phyloP scores from a whole-genome alignment of 305 asterid genomes.

The Fraxinus xanthoxyloides region DNA sequence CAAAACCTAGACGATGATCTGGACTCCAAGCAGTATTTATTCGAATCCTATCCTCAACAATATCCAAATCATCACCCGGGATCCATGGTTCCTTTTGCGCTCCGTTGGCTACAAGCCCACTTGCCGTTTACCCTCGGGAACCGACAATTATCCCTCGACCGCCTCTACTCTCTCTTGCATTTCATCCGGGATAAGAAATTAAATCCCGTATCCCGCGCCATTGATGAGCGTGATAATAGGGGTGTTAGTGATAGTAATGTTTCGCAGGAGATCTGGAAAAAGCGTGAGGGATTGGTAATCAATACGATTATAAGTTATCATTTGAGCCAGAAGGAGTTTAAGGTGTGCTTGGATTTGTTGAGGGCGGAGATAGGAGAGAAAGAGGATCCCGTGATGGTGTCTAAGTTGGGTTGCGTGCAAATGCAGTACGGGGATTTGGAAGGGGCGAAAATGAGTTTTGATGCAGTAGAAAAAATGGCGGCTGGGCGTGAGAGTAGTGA shows the following conservation, averaged over 20 bases:
- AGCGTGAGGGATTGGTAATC: slow-evolving; percentile 58
- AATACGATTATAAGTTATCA: slow-evolving; percentile 75
- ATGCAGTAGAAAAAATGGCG: slow-evolving; percentile 49
- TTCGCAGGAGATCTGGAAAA: slow-evolving; percentile 56
- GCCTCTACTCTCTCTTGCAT: slow-evolving; percentile 64
- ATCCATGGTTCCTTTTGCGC: slow-evolving; percentile 88
- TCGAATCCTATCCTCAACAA: slow-evolving; percentile 62
- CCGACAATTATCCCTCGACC: slow-evolving; percentile 75
- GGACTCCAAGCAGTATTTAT: slow-evolving; percentile 48
- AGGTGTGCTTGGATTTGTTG: slow-evolving; percentile 63
- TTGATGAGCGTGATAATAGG: slow-evolving; percentile 18
- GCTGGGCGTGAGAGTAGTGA: slow-evolving; percentile 34
- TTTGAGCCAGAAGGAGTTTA: slow-evolving; percentile 79
- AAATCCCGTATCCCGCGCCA: slow-evolving; percentile 3
- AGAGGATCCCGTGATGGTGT: slow-evolving; percentile 57
- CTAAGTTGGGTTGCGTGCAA: slow-evolving; percentile 80
- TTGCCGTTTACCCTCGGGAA: slow-evolving; percentile 77
- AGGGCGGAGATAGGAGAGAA: slow-evolving; percentile 45
- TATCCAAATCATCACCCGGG: slow-evolving; percentile 64
- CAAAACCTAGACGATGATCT: slow-evolving; percentile 60
- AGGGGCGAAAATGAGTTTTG: slow-evolving; percentile 69
- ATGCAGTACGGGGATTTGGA: slow-evolving; percentile 95
- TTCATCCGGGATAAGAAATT: slow-evolving; percentile 44
- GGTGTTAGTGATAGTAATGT: slow-evolving; percentile 17
- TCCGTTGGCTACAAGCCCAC: slow-evolving; percentile 86